These are phyloP conservation scores for Penicillium sp. DNA, from an alignment of 2,329 filamentous ascomycete species.

Conservation along the genomic window DNA sequence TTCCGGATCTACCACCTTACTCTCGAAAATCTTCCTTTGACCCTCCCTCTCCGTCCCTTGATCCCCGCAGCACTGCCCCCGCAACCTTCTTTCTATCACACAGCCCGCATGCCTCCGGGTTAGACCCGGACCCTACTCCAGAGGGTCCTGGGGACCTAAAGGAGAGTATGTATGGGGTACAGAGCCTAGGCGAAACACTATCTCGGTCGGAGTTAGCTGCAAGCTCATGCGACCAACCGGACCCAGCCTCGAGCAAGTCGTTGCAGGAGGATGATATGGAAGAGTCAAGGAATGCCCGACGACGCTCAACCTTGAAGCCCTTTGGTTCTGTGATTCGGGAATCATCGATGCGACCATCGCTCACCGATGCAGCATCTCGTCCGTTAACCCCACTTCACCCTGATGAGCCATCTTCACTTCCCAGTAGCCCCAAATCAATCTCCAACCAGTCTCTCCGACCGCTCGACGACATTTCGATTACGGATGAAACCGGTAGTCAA, in stretches of 20 bases:
- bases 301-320: constrained; percentile 34
- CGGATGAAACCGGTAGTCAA: constrained; percentile 58
- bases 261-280: constrained; percentile 19
- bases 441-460: constrained; percentile 60
- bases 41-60: constrained; percentile 32
- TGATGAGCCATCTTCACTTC: constrained; percentile 51
- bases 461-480: constrained; percentile 57
- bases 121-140: constrained; percentile 39
- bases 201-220: constrained; percentile 34
- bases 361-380: constrained; percentile 34
- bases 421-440: constrained; percentile 60
- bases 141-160: constrained; percentile 29
- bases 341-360: constrained; percentile 20
- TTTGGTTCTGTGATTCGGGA: constrained; percentile 19
- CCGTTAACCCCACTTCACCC: constrained; percentile 53
- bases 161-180: constrained; percentile 57
- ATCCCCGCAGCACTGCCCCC: constrained; percentile 45
- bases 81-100: constrained; percentile 62
- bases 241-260: constrained; percentile 2
- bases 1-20: constrained; percentile 34
- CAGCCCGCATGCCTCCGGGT: constrained; percentile 44
- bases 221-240: constrained; percentile 14
- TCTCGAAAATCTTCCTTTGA: constrained; percentile 39
- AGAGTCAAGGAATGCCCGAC: constrained; percentile 23
- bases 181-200: constrained; percentile 57